These are phyloP conservation scores for Phialophora verrucosa DNA, from an alignment of 2,329 filamentous ascomycete species.

Conservation along the genomic window DNA sequence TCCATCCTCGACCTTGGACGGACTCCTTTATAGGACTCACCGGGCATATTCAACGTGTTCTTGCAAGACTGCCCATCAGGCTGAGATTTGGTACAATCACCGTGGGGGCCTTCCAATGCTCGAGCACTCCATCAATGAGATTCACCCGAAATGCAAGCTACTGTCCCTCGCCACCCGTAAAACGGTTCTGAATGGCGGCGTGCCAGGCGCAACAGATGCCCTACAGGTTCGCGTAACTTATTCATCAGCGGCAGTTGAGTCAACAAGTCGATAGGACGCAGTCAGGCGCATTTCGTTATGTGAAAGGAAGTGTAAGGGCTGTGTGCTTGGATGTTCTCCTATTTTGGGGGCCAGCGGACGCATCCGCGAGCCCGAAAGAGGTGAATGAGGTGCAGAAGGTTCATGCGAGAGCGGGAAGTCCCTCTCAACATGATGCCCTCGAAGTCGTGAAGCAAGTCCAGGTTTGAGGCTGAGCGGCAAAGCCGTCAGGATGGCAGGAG, in stretches of 20 bases:
- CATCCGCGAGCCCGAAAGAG: neutral
- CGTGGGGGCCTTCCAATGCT: neutral
- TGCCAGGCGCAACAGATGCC: neutral
- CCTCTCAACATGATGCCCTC: neutral
- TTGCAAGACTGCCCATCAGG: neutral
- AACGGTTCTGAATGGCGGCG: neutral
- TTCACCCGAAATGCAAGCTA: neutral
- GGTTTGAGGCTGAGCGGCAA: neutral
- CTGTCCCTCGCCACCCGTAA: constrained; percentile 1
- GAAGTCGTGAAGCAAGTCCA: neutral
- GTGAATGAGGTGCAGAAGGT: neutral
- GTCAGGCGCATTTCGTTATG: constrained; percentile 4
- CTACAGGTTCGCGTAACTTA: neutral
- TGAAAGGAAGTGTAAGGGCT: neutral
- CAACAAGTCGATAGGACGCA: neutral
- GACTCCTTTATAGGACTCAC: neutral
- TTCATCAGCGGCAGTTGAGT: neutral
- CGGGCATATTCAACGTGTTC: neutral
- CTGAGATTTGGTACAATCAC: neutral
- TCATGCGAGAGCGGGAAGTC: constrained; percentile 5
- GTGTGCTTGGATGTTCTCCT: neutral
- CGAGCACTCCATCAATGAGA: neutral
- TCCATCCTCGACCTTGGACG: neutral
- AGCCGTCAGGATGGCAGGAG: neutral
- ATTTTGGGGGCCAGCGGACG: constrained; percentile 3